A percentile compares a stretch with the other conserved stretches of the same genome.
Conservation (phyloP, 108 stramenopile species). For the Cyclostephanos invisitatus region DNA sequence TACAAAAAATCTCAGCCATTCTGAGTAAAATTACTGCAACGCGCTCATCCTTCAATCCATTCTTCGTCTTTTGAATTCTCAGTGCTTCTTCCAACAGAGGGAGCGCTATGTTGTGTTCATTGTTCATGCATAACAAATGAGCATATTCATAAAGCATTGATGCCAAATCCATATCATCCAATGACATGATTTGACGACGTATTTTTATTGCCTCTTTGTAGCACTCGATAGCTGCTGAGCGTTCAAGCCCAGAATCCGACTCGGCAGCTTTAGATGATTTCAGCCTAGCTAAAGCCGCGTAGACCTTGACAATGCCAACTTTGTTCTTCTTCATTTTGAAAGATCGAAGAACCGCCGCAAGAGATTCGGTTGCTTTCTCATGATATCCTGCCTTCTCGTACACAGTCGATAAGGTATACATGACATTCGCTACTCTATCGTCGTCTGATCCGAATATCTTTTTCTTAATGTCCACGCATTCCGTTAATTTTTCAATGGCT, state of each 20-base stretch:
- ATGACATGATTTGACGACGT: constrained; percentile 43
- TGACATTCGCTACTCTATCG: constrained; percentile 45
- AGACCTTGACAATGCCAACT: constrained; percentile 28
- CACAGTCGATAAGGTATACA: constrained; percentile 30
- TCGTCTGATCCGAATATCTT: constrained; percentile 35
- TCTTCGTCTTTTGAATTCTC: constrained; percentile 34
- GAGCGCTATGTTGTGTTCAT: constrained; percentile 30
- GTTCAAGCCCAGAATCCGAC: constrained; percentile 24
- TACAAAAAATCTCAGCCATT: constrained; percentile 28
- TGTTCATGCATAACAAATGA: constrained; percentile 27
- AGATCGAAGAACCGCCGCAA: constrained; percentile 35
- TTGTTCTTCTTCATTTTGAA: constrained; percentile 47
- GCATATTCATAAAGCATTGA: constrained; percentile 41
- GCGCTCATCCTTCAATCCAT: constrained; percentile 26
- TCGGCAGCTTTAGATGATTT: constrained; percentile 28
- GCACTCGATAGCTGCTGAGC: constrained; percentile 41
- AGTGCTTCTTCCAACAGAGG: constrained; percentile 47
- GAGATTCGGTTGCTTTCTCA: constrained; percentile 26
- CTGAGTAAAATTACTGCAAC: constrained; percentile 42
- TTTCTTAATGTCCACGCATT: constrained; percentile 39
- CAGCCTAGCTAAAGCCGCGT: constrained; percentile 33
- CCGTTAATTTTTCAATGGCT: constrained; percentile 37
- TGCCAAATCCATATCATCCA: constrained; percentile 47
- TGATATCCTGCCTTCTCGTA: constrained; percentile 38
- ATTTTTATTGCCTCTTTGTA: constrained; percentile 43